Evolutionary conservation across 2,329 filamentous ascomycete species (phyloP), one percentile per base, ranked within the genome.

Genomic region (Colletotrichum sp.): DNA sequence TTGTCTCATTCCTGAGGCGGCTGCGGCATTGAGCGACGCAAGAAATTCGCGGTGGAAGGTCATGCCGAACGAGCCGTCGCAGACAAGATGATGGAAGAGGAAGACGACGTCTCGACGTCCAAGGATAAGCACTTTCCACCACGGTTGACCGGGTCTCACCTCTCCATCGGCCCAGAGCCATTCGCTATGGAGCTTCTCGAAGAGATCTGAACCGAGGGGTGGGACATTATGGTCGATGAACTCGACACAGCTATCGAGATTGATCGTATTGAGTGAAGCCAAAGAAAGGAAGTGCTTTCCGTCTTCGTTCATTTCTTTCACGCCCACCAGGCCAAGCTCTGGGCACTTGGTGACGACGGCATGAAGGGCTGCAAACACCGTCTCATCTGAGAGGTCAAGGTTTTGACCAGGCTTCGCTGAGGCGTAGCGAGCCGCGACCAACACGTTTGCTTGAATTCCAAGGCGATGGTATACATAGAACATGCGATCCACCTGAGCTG

Each of bases 361-460:
- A 18, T 74, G 70, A 29, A 79, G 70, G 2, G 77, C 77, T 2
- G 77, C 72, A 15, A 76, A 51, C 13, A 79, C 69, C 0, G 66
- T 66, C 4, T 74, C 69, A 5, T 74, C 65, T 31, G 72, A 74
- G 0, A 74, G 70, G 11, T 65, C 36, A n/a, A 18, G 61, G 12
- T 27, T 64, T 64, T 15, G n/a, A 27, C 16, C 61, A 1, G 34
- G 21, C 12, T 55, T 57, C 4, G 66, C 43, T 1, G 73, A 61
- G 36, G 38, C 70, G n/a, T 79, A 79, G 7, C 70, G 65, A 21
- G 77, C 78, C 11, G 77, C 73, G 2, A 78, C 74, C 34, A 77
- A 34, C 9, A 79, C 70, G 24, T 79, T 79, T n/a, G 77, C 77
- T 33, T 77, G 75, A 11, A 77, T 73, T 12, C 77, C 78, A 9